Conservation (phyloP, 495 filamentous ascomycete species). For the Parmelia sp. region DNA sequence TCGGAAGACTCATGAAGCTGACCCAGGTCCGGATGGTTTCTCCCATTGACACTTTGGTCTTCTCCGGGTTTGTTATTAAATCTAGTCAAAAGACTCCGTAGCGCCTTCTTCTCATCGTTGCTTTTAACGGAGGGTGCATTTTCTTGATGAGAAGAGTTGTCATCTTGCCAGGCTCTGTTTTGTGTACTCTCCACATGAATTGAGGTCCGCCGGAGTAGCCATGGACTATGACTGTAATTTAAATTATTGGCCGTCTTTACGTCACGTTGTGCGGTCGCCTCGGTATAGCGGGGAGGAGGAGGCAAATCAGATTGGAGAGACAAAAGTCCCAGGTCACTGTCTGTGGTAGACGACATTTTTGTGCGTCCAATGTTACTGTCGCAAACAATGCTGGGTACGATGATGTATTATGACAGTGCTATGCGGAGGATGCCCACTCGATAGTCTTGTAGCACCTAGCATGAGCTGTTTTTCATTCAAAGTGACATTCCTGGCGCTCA, state of each 20-base stretch:
- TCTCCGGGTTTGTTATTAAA: neutral
- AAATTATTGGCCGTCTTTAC: neutral
- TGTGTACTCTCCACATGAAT: constrained; percentile 13
- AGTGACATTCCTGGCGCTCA: neutral
- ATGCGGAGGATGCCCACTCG: neutral
- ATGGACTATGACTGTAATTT: constrained; percentile 1
- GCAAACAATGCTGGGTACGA: neutral
- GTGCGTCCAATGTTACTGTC: neutral
- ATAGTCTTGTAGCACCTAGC: neutral
- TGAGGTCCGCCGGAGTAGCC: constrained; percentile 17
- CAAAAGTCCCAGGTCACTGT: neutral
- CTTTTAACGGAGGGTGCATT: neutral
- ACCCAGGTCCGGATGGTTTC: neutral
- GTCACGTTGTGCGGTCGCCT: constrained; percentile 2
- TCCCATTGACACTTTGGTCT: neutral
- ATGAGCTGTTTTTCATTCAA: neutral
- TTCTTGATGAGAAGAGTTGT: neutral
- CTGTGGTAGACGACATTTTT: neutral
- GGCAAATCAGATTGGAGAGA: neutral
- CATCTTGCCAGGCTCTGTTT: neutral
- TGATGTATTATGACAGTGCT: neutral
- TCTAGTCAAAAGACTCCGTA: neutral
- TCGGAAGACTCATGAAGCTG: neutral
- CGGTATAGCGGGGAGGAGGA: constrained; percentile 15
- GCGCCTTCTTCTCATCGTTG: neutral